Evolutionary conservation across 2,329 filamentous ascomycete species (phyloP).

Genomic region (Beauveria bassiana): DNA sequence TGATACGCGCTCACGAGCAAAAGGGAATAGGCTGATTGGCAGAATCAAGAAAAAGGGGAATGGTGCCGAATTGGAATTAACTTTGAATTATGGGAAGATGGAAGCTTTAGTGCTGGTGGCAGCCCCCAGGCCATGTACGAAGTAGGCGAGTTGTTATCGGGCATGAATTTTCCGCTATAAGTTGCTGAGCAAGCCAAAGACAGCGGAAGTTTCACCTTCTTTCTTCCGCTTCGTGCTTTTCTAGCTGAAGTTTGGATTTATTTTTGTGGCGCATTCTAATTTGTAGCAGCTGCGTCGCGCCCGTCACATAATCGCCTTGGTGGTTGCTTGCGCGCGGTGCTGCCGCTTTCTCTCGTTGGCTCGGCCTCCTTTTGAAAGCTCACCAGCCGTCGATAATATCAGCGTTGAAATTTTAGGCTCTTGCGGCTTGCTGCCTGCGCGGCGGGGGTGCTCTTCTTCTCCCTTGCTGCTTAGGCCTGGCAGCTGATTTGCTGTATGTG

Average conservation of each 20-base stretch:
- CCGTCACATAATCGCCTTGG: neutral
- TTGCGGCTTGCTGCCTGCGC: no score
- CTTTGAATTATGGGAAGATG: neutral
- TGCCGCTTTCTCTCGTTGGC: no score
- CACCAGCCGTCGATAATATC: no score
- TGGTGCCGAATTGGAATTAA: neutral
- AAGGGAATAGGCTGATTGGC: neutral
- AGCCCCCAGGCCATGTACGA: neutral
- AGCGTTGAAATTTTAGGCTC: no score
- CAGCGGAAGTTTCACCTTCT: neutral
- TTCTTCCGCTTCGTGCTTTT: no score
- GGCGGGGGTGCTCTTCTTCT: no score
- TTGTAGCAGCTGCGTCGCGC: no score
- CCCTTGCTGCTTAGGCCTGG: no score
- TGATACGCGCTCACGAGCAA: neutral
- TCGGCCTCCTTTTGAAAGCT: no score
- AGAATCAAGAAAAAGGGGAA: neutral
- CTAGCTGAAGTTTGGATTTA: neutral
- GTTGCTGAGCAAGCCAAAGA: neutral
- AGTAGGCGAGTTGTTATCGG: neutral
- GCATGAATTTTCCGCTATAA: neutral
- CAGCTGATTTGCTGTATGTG: no score
- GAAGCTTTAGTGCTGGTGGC: neutral
- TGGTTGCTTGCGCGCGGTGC: neutral
- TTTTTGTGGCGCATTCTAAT: no score